phyloP scores from a whole-genome alignment of 352 stramenopile genomes.

The Phytophthora citricola region DNA sequence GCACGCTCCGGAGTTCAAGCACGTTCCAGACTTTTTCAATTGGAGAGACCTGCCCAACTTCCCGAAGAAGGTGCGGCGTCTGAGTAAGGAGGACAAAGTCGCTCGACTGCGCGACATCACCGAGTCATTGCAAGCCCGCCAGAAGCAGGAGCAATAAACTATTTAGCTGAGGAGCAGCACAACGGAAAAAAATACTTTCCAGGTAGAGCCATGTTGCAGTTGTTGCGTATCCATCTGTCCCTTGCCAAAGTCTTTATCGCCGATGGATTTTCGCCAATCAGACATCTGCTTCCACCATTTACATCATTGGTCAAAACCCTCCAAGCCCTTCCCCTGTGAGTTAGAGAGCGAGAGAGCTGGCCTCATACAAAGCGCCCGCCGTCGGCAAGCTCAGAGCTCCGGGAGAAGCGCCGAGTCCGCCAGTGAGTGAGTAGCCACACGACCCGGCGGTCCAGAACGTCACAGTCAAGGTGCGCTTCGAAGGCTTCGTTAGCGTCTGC shows the following conservation, averaged over 20 bases:
- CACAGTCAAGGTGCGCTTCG: conserved; percentile 18
- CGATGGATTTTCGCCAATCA: conserved; percentile 10
- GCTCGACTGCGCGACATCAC: conserved; percentile 42
- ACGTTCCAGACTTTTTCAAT: conserved; percentile 58
- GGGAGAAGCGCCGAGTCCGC: conserved; percentile 7
- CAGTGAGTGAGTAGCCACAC: conserved; percentile 21
- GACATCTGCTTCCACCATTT: background rate
- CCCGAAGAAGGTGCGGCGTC: conserved; percentile 32
- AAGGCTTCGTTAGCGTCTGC: background rate
- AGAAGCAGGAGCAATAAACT: conserved; percentile 23
- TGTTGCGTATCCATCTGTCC: conserved; percentile 19
- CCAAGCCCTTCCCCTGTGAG: conserved; percentile 12
- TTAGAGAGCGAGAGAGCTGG: conserved; percentile 27
- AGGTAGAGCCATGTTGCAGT: conserved; percentile 5
- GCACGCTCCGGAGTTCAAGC: conserved; percentile 39
- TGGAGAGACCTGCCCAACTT: conserved; percentile 57
- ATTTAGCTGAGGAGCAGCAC: conserved; percentile 24
- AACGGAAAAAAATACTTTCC: no score
- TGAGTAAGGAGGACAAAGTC: conserved; percentile 17
- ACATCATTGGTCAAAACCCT: conserved; percentile 10
- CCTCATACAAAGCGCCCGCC: conserved; percentile 28
- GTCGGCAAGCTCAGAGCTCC: conserved; percentile 19
- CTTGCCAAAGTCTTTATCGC: background rate
- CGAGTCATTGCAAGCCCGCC: conserved; percentile 39
- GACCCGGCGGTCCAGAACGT: background rate